Evolutionary conservation across 2,329 filamentous ascomycete species (phyloP), one percentile per base, ranked within the genome.

Genomic region (Aspergillus sp.): DNA sequence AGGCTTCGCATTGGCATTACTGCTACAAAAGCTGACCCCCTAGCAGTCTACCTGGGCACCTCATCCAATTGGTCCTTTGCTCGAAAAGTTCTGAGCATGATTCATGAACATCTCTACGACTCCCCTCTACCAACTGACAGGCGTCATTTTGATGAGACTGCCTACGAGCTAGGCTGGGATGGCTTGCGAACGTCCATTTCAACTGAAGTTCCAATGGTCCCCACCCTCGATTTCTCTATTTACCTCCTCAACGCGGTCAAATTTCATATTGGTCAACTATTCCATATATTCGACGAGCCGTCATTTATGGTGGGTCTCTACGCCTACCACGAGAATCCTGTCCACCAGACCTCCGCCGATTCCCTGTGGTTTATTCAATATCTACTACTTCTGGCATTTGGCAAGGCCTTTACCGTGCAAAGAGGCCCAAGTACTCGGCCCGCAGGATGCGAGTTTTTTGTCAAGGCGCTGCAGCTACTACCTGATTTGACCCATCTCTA

Each of bases 11-110:
- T 10, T 6, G 12, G 5, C 33, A 17, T 35, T 3, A 7, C 32
- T 15, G 7, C 7, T 15, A 27, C 4, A 46, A 5, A 32, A 38
- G 42, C 55, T 51, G 43, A 49, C 17, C 15, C 42, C 15, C 42
- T 43, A 15, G 6, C 17, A 78, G 75, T 70, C 47, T 80, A 79
- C 49, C 66, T 80, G 7, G 77, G 77, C 1, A 76, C 75, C 2
- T 79, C 77, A 0, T 80, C 78, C 1, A 80, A 78, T 42, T 80
- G 78, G 78, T 75, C 76, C 0, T 80, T 80, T 44, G 71, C 71
- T 22, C 66, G 76, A 6, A 70, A 73, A 15, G 69, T 79, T 1
- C 62, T 80, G n/a, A 69, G 65, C 22, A 66, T 78, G 45, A 70
- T 72, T 0, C 72, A 79, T 43, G 71, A 77, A 49, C 67, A 72